Percentiles rank a stretch among this genome's conserved stretches.
phyloP scores from a whole-genome alignment of 345 rosid species.

The Syzygium jambos region DNA sequence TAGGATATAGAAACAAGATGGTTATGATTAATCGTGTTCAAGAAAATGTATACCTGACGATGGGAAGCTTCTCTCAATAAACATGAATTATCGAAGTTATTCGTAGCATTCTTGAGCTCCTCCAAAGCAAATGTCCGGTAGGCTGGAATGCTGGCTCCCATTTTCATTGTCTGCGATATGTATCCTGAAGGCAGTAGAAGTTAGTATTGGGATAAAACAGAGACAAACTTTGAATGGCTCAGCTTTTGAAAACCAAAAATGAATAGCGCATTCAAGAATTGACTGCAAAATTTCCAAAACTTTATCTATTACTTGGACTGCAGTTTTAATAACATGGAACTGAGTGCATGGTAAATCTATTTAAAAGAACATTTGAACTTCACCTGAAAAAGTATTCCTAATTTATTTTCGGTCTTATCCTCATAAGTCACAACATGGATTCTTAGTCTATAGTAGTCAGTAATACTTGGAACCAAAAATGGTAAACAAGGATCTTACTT shows the following conservation, averaged over 20 bases:
- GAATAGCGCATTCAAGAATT: not conserved
- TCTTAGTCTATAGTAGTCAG: not conserved
- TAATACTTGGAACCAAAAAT: too few relatives aligned
- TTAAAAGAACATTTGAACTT: not conserved
- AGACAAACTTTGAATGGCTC: not conserved
- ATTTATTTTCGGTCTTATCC: not conserved
- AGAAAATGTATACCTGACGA: slow-evolving; percentile 19
- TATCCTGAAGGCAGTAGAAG: slow-evolving; percentile 19
- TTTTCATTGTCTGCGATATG: slow-evolving; percentile 60
- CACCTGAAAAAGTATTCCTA: not conserved
- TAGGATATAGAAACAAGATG: not conserved
- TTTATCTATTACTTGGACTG: not conserved
- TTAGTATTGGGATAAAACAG: not conserved
- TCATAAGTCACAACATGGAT: not conserved
- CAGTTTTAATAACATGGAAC: not conserved
- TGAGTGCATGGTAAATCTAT: not conserved
- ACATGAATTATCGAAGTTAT: slow-evolving; percentile 25
- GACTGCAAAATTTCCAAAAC: not conserved
- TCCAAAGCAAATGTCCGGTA: slow-evolving; percentile 49
- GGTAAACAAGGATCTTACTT: slow-evolving; percentile 23
- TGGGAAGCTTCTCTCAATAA: slow-evolving; percentile 19
- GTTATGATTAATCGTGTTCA: not conserved
- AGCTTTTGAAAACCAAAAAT: not conserved
- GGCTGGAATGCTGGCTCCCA: slow-evolving; percentile 46
- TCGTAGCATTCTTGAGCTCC: slow-evolving; percentile 55